Base-by-base conservation (phyloP, 2,329 filamentous ascomycete species). In the Zarea fungicola region DNA sequence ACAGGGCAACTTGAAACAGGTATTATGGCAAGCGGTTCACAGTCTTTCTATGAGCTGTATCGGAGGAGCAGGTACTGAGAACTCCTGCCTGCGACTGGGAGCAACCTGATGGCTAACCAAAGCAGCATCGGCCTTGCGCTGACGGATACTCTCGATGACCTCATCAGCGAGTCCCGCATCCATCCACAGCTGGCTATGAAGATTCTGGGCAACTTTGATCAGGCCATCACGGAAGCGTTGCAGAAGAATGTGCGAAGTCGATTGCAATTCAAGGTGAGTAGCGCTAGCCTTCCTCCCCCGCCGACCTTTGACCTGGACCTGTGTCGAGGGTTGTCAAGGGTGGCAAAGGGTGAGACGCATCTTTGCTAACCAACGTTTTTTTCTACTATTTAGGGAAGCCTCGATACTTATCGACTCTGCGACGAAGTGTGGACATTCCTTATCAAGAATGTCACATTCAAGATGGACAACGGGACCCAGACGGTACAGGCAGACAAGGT, bases 401-500 rank as follows among this genome's bases (percentile, higher is more conserved):
- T 99, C 55, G 91, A 97, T 66, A 97, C 93, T 14, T 99, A 99
- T 75, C 87, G 93, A 59, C 99, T 99, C 78, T 99, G 93, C 74
- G 93, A 99, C 71, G 93, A 99, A 73, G 93, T 99, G 51, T 99
- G 93, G 93, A 99, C 93, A 2, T 99, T 99, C 68, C 80, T 99
- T 51, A 95, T 99, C 71, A 96, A 96, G 71, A 93, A 97, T 58
- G 91, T 97, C 49, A 90, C 85, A n/a, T 97, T 99, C 75, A 99
- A 99, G 73, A 85, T 97, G 73, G 92, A 97, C 60, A 89, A 86
- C 45, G 78, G 77, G 57, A 81, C 80, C 49, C 80, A 83, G 53
- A 80, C 81, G 1, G 83, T 97, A 13, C 73, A 80, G 31, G 90
- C 91, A 18, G 92, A 96, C 64, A 92, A 90, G 67, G 88, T 99